Evolutionary conservation across 352 stramenopile genomes (phyloP).

Genomic region (Globisporangium yorkense): DNA sequence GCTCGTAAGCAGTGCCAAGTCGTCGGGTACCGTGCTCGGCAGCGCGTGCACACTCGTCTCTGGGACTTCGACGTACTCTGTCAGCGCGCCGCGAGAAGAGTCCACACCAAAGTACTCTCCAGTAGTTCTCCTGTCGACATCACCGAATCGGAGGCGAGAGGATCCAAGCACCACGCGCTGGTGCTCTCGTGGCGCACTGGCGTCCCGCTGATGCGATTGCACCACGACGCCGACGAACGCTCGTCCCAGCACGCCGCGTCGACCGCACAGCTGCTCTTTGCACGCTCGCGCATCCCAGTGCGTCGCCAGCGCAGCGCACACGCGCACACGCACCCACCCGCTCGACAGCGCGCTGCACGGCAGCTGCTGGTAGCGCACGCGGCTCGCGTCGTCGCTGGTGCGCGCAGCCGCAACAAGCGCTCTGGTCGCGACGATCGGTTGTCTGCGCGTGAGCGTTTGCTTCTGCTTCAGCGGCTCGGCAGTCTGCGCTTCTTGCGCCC

Average conservation of each 20-base stretch:
- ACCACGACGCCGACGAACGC: constrained; percentile 33
- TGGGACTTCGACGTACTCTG: constrained; percentile 38
- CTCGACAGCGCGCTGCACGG: constrained; percentile 17
- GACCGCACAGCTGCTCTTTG: constrained; percentile 23
- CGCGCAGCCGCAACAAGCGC: constrained; percentile 30
- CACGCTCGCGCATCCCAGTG: constrained; percentile 27
- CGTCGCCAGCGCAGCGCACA: constrained; percentile 28
- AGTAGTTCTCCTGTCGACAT: not conserved
- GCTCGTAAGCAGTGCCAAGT: constrained; percentile 33
- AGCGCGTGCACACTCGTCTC: constrained; percentile 25
- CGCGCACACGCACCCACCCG: constrained; percentile 28
- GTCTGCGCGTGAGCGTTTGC: not conserved
- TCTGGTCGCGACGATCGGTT: constrained; percentile 16
- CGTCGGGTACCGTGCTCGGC: constrained; percentile 25
- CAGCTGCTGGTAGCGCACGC: constrained; percentile 15
- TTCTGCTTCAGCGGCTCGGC: too few species aligned
- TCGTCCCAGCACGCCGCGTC: constrained; percentile 33
- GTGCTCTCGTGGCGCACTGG: not conserved
- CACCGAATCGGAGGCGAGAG: constrained; percentile 11
- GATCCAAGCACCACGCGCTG: constrained; percentile 18
- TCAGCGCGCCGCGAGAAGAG: constrained; percentile 23
- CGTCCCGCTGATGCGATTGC: constrained; percentile 8
- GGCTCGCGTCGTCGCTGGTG: not conserved
- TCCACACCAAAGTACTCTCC: constrained; percentile 23
- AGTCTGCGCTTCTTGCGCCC: not conserved